Base-by-base conservation (phyloP, 192 early-diverging fungal genomes). In the Backusella tuberculispora region DNA sequence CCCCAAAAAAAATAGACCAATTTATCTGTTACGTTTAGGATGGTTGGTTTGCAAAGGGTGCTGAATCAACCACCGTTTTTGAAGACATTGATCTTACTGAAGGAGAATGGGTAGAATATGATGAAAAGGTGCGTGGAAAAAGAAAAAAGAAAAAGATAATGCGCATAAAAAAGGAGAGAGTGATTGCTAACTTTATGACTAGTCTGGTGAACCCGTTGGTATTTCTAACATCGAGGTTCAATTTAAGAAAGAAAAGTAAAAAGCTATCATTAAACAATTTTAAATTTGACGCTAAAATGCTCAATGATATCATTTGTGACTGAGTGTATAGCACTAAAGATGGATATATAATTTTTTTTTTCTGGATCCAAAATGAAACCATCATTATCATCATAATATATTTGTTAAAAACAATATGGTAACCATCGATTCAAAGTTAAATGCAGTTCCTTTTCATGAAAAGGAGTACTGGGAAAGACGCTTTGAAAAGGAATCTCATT, bases 31-130 rank as follows among this genome's bases (percentile, higher is more conserved):
- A 12, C 29, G 24, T 47, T 7, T 21, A 42, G 14, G n/a, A n/a
- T 78, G 73, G 76, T 19, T 96, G 90, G 90, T 76, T 68, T 66
- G 94, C 89, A 37, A 83, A 84, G 74, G 94, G 95, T 47, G 79
- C 81, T 19, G 92, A 95, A 71, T 91, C 92, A 1, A 82, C 84
- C 8, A 90, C 89, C 4, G 13, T 50, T 45, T 98, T 98, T 82
- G 84, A 90, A 21, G 92, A 95, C 40, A 84, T 98, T 74, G 92
- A 94, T 74, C 84, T 96, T 53, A 84, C 85, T 10, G 93, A 95
- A 38, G 89, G 88, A 21, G 88, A 93, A 74, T 97, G 96, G 96
- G 92, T 88, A 41, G 96, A 95, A 12, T 97, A 97, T 76, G 96
- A 97, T 78, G 96, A 95, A 76, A 90, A 88, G 83, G 88, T 87